These are phyloP conservation scores for Botrytis galanthina DNA, from an alignment of 2,329 filamentous ascomycete genomes.

Conservation along the genomic window DNA sequence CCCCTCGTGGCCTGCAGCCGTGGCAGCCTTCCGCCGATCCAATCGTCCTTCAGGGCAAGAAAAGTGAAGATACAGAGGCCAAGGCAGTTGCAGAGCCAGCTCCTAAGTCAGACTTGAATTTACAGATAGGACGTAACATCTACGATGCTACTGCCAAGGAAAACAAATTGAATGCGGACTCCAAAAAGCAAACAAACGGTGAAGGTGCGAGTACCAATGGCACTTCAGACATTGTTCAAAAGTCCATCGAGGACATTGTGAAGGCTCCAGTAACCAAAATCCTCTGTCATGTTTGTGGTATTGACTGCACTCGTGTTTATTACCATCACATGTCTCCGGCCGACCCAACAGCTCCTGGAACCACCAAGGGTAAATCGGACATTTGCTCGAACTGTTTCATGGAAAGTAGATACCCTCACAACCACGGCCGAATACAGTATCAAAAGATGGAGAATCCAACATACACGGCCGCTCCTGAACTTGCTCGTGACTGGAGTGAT, in stretches of 20 bases:
- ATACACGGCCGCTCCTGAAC: slow-evolving; percentile 74
- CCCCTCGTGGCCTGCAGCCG: slow-evolving; percentile 87
- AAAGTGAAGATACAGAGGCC: slow-evolving; percentile 45
- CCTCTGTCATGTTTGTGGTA: slow-evolving; percentile 87
- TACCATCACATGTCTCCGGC: slow-evolving; percentile 64
- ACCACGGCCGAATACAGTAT: slow-evolving; percentile 77
- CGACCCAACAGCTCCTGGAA: slow-evolving; percentile 40
- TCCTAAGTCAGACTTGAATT: slow-evolving; percentile 76
- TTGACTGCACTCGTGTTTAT: slow-evolving; percentile 76
- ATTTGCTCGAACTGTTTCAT: slow-evolving; percentile 89
- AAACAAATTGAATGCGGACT: slow-evolving; percentile 57
- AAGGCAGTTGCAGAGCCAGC: slow-evolving; percentile 64
- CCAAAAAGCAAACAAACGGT: slow-evolving; percentile 70
- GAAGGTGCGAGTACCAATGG: slow-evolving; percentile 69
- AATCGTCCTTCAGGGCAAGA: slow-evolving; percentile 59
- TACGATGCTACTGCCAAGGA: slow-evolving; percentile 90
- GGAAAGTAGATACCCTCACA: slow-evolving; percentile 77
- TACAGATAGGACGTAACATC: slow-evolving; percentile 92
- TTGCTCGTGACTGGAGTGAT: slow-evolving; percentile 80
- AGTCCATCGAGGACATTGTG: slow-evolving; percentile 55
- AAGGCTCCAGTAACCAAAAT: slow-evolving; percentile 67
- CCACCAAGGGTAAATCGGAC: slow-evolving; percentile 67
- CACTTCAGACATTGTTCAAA: slow-evolving; percentile 43
- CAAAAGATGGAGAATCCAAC: slow-evolving; percentile 85
- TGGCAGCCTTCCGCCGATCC: slow-evolving; percentile 89